These are phyloP conservation scores for Wallacemonas sp. DNA, from an alignment of 208 protist genomes.

Conservation along the genomic window DNA sequence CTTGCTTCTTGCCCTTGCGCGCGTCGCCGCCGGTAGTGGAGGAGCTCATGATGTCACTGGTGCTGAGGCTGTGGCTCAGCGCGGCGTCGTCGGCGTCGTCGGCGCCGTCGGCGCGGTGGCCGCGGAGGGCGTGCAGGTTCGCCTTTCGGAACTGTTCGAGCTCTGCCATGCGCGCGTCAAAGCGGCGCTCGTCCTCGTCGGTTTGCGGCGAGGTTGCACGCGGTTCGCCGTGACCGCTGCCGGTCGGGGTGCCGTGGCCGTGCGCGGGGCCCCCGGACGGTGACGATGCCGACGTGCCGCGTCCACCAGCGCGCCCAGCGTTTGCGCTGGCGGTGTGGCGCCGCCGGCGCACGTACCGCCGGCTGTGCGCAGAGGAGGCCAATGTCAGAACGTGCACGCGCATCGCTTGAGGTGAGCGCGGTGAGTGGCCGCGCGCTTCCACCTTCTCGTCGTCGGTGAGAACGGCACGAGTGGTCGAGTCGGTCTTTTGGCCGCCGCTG, in stretches of 20 bases:
- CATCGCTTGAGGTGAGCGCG: neutral
- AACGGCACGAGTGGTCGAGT: too few species aligned
- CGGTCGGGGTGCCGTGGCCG: too few species aligned
- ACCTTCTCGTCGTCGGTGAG: too few species aligned
- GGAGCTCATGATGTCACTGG: neutral
- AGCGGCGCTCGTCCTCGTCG: constrained; percentile 2
- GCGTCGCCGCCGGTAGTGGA: neutral
- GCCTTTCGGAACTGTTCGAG: neutral
- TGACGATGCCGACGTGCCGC: too few species aligned
- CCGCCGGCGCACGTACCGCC: constrained; percentile 5
- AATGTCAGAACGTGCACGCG: constrained; percentile 5
- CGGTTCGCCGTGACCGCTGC: neutral
- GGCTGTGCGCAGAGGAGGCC: neutral
- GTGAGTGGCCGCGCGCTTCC: neutral
- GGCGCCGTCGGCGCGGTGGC: neutral
- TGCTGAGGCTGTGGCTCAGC: neutral
- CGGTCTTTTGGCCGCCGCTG: too few species aligned
- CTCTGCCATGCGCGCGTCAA: neutral
- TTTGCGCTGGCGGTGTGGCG: too few species aligned
- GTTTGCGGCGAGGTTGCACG: neutral
- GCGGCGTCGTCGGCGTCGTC: neutral
- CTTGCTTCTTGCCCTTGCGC: too few species aligned
- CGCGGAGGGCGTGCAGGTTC: neutral
- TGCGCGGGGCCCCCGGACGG: too few species aligned
- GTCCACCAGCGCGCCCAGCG: too few species aligned